A percentile compares a stretch with the other conserved stretches of the same genome.
Evolutionary conservation across 75 land plant genomes (phyloP).

Genomic region (Pseudotsuga menziesii): DNA sequence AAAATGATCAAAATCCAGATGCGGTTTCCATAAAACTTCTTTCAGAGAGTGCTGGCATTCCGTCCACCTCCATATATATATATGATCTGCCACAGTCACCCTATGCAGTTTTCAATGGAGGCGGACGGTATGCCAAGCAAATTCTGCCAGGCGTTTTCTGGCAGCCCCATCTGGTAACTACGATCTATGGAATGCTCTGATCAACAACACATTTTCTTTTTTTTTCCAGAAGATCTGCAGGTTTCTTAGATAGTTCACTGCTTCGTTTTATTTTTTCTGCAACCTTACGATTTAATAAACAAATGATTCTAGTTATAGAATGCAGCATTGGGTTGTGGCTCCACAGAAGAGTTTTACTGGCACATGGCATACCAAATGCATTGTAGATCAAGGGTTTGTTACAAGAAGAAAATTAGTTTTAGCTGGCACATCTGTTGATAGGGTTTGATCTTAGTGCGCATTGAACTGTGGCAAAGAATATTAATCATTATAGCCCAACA

Average conservation of each 20-base stretch:
- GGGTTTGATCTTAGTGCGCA: too few species aligned
- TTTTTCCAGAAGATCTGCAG: background rate
- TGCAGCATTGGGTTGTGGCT: too few species aligned
- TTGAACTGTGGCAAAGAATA: too few species aligned
- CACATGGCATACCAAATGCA: too few species aligned
- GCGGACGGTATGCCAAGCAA: conserved; percentile 5
- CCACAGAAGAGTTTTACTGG: background rate
- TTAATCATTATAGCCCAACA: too few species aligned
- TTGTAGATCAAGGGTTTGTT: too few species aligned
- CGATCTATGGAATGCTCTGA: background rate
- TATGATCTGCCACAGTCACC: too few species aligned
- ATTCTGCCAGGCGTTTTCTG: conserved; percentile 7
- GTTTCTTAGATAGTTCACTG: background rate
- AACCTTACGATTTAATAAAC: background rate
- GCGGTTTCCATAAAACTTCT: conserved; percentile 6
- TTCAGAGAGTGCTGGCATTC: conserved; percentile 9
- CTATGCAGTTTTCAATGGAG: background rate
- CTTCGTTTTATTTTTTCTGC: background rate
- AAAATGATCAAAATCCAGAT: background rate
- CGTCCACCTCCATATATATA: conserved; percentile 2
- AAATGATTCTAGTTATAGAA: background rate
- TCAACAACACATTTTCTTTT: background rate
- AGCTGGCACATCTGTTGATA: too few species aligned
- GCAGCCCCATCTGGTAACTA: background rate
- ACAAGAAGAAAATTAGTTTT: too few species aligned